Percentiles rank a stretch among this genome's conserved stretches.
phyloP scores from a whole-genome alignment of 257 asterid species.

The Ilex asprella region DNA sequence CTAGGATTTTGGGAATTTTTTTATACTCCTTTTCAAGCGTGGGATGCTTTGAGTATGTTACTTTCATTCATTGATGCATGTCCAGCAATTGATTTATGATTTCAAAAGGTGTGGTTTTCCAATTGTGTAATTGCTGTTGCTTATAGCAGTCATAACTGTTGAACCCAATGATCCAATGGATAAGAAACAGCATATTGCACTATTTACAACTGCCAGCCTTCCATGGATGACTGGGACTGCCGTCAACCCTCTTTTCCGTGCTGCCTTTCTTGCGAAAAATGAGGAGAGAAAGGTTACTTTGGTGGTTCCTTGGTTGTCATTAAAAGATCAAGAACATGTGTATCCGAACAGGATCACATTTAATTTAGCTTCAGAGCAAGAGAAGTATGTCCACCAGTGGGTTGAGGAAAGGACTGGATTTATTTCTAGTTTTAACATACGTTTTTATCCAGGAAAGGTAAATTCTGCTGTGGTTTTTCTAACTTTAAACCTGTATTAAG shows the following conservation, averaged over 20 bases:
- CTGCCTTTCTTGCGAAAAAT: conserved; percentile 54
- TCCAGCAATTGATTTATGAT: background rate
- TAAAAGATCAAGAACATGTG: conserved; percentile 7
- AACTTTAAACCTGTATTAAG: too few relatives aligned
- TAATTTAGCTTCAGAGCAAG: conserved; percentile 21
- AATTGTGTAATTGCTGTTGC: background rate
- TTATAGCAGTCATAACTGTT: background rate
- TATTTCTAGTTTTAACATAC: conserved; percentile 38
- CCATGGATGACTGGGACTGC: conserved; percentile 99
- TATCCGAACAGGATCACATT: conserved; percentile 7
- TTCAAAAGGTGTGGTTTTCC: background rate
- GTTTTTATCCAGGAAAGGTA: conserved; percentile 92
- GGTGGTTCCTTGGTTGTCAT: conserved; percentile 8
- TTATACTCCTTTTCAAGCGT: too few relatives aligned
- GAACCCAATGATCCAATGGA: conserved; percentile 1
- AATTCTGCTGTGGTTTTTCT: conserved; percentile 14
- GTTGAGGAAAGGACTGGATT: conserved; percentile 78
- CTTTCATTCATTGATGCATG: background rate
- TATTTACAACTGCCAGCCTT: conserved; percentile 98
- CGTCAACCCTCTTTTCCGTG: conserved; percentile 93
- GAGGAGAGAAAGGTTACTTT: conserved; percentile 7
- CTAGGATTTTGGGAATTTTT: background rate
- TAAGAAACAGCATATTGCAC: conserved; percentile 46
- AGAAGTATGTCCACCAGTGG: conserved; percentile 78
- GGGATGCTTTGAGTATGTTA: background rate